Evolutionary conservation across 305 asterid species (phyloP).

Genomic region (Nicotiana rustica): DNA sequence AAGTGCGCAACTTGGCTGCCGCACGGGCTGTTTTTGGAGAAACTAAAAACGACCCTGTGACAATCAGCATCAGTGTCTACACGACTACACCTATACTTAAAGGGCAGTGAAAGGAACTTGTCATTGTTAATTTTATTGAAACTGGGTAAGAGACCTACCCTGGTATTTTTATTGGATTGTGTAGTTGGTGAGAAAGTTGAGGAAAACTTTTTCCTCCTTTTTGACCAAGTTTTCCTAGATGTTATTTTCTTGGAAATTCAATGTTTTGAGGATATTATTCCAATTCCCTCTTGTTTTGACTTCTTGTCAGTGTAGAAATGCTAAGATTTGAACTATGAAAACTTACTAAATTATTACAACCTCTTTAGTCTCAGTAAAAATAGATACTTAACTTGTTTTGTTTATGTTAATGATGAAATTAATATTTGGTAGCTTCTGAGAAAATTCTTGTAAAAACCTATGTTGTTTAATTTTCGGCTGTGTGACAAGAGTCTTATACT

Average conservation of each 20-base stretch:
- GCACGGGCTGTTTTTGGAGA: no score
- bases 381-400: background rate
- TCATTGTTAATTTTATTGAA: background rate
- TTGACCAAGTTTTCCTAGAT: background rate
- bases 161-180: background rate
- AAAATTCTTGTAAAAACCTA: background rate
- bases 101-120: conserved; percentile 4
- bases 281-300: background rate
- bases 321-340: background rate
- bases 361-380: background rate
- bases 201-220: background rate
- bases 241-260: conserved; percentile 25
- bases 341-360: background rate
- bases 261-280: background rate
- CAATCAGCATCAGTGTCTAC: conserved; percentile 1
- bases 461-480: background rate
- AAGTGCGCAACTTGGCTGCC: no score
- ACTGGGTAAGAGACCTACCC: background rate
- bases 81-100: background rate
- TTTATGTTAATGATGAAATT: background rate
- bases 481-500: background rate
- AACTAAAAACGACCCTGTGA: no score
- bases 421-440: background rate
- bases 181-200: background rate
- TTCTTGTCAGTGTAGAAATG: background rate